Base-by-base conservation (phyloP, 306 rosid species). In the Dalbergia oliveri region DNA sequence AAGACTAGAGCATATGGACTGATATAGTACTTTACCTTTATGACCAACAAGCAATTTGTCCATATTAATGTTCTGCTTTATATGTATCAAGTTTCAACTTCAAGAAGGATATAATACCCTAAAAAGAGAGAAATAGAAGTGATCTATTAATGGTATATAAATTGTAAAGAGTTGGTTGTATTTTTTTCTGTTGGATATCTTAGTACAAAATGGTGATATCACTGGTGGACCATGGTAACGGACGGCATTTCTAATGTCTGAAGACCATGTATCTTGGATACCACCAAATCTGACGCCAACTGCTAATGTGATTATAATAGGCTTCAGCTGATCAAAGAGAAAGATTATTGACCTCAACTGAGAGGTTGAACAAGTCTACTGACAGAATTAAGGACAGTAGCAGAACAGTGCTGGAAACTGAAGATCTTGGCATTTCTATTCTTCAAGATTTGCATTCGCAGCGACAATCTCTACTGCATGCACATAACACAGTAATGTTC, bases 391-490 rank as follows among this genome's bases (percentile, higher is more conserved):
- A 88, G 84, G 93, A 89, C 34, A 82, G 97, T 72, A 85, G 91
- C 77, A 88, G 91, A 86, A 90, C 98, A 84, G 89, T 91, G 93
- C 86, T 94, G 68, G 97, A 91, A 90, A 90, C 95, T 26, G 98
- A 94, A 77, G 98, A 94, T 57, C 90, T 94, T 31, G 98, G 97
- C 15, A 92, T 91, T 84, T 91, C 97, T 34, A 91, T 94, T 83
- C 95, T 94, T 77, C 92, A 94, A 58, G 97, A 94, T 76, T 79
- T 91, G 89, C 93, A 89, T 81, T 90, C 98, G 60, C 98, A 94
- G 86, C 78, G 97, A 57, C 97, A 94, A 69, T 88, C 97, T 68
- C 91, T 94, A 37, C 81, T 94, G 82, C 95, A 87, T 77, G 86
- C 91, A n/a, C 67, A 89, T 88, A 54, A 39, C 84, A 84, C 94